Percentiles rank a stretch among this genome's conserved stretches.
phyloP scores from a whole-genome alignment of 164 flowering plant genomes.

The Vitis rupestris region DNA sequence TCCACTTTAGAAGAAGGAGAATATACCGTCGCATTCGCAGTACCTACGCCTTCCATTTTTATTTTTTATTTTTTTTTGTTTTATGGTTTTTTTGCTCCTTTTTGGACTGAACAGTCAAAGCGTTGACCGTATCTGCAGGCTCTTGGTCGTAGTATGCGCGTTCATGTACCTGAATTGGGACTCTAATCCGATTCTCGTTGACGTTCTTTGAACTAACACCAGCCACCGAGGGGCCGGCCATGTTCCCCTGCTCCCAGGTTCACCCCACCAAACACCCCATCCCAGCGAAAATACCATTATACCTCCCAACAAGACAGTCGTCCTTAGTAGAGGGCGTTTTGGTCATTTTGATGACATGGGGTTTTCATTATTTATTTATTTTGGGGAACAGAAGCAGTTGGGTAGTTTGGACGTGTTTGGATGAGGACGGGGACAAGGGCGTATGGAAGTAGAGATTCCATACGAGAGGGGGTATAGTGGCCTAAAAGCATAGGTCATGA shows the following conservation, averaged over 20 bases:
- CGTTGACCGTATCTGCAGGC: background rate
- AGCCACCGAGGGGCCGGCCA: constrained; percentile 8
- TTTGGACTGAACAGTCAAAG: constrained; percentile 5
- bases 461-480: background rate
- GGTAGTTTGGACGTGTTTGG: background rate
- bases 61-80: too few species aligned
- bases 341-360: background rate
- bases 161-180: constrained; percentile 11
- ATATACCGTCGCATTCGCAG: too few species aligned
- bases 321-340: background rate
- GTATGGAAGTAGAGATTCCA: background rate
- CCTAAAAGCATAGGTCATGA: background rate
- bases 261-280: constrained; percentile 2
- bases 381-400: background rate
- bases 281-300: too few species aligned
- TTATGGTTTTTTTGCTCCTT: background rate
- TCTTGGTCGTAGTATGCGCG: background rate
- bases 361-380: background rate
- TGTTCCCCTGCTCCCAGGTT: background rate
- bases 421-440: background rate
- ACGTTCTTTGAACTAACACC: constrained; percentile 4
- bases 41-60: too few species aligned
- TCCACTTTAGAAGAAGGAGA: too few species aligned
- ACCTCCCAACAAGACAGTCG: background rate
- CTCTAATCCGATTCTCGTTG: constrained; percentile 9